Base-by-base conservation (phyloP, 305 asterid species). In the Fraxinus paxiana region DNA sequence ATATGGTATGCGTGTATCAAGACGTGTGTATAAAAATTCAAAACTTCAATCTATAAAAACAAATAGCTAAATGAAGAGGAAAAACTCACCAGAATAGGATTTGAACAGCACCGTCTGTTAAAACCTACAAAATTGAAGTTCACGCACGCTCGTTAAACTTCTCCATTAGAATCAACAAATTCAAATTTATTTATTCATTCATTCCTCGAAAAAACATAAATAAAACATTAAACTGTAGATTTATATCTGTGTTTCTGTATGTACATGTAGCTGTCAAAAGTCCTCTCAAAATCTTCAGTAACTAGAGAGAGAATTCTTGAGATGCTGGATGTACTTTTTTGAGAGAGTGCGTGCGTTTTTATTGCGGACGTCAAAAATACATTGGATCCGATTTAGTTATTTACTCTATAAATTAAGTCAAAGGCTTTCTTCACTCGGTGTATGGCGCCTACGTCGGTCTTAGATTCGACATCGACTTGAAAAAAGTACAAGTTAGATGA, bases 291-390 rank as follows among this genome's bases (percentile, higher is more conserved):
- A 46, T 43, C 48, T n/a, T 51, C 22, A 6, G 38, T 9, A 43
- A 51, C 24, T 78, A 85, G 87, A 83, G 92, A 82, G 90, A 85
- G 90, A 82, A 79, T 28, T 73, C 56, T 61, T 38, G 81, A 20
- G 79, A 3, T 12, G 31, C 73, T 56, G 72, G 38, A 20, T n/a
- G 80, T 76, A 76, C 15, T 10, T 54, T 12, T 48, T 41, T 38
- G 61, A 73, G 79, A 73, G 73, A 73, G 61, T 61, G 73, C 24
- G 77, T 22, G 85, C 75, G 82, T 76, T 80, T 85, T 84, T 81
- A 81, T 82, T 71, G 86, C 91, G 92, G 93, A 90, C 91, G 90
- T 88, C 90, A 90, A 90, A 88, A 10, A 65, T 43, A 80, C 46
- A 85, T 88, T 87, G 81, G 78, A 87, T 88, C 81, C 79, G 85